Evolutionary conservation across 2,329 filamentous ascomycete genomes (phyloP).

Genomic region (Iodosphaeria phyllophila): DNA sequence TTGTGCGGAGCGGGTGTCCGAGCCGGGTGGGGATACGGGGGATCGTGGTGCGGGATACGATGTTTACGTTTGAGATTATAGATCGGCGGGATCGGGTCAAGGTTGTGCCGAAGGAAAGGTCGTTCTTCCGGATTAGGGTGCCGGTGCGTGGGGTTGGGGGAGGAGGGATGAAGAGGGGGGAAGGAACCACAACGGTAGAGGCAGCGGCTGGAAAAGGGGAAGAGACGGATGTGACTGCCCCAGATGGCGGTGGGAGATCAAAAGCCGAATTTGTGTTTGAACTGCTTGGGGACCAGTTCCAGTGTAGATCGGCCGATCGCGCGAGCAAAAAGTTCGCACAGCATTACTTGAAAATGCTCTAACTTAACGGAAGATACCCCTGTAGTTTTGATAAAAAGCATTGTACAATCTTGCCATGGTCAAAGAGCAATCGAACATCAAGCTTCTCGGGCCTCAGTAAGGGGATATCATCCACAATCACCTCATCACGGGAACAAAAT

Average conservation of each 20-base stretch:
- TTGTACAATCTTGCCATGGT: no score
- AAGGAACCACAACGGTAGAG: neutral
- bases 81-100: constrained; percentile 55
- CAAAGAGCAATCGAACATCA: no score
- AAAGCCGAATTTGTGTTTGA: constrained; percentile 48
- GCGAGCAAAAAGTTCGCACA: constrained; percentile 84
- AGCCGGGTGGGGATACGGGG: constrained; percentile 69
- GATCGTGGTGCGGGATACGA: constrained; percentile 77
- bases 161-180: neutral
- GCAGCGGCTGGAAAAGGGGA: no score
- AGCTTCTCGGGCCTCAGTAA: no score
- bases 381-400: constrained; percentile 1
- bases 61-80: constrained; percentile 71
- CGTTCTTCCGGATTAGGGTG: constrained; percentile 14
- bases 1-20: constrained; percentile 65
- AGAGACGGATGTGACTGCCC: no score
- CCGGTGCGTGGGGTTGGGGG: neutral
- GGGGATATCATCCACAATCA: no score
- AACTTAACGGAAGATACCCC: neutral
- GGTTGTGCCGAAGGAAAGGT: constrained; percentile 75
- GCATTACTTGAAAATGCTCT: constrained; percentile 45
- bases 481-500: no score
- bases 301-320: constrained; percentile 63
- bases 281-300: constrained; percentile 72
- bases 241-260: no score